Percentiles rank a stretch among this genome's conserved stretches.
Evolutionary conservation across 192 early-diverging fungal species (phyloP).

Genomic region (Radiomyces spectabilis): DNA sequence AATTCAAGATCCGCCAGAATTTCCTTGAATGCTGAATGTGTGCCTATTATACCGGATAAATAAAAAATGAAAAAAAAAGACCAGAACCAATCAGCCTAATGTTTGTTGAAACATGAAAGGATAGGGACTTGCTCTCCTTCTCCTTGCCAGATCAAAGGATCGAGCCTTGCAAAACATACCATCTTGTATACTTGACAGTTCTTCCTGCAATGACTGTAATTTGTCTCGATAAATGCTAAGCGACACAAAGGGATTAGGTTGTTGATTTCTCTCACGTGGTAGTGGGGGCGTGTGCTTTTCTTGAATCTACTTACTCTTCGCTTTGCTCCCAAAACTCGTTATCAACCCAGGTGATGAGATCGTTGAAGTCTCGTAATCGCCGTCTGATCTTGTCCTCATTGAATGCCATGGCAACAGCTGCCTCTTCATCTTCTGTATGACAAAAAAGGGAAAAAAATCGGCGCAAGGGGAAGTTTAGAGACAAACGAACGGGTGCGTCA

Average conservation of each 20-base stretch:
- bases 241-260: neutral
- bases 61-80: neutral
- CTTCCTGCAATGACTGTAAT: slow-evolving; percentile 13
- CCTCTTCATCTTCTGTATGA: too few relatives aligned
- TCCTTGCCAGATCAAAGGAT: too few relatives aligned
- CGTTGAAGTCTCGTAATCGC: neutral
- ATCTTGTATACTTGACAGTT: slow-evolving; percentile 12
- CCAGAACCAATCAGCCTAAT: neutral
- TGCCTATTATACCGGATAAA: slow-evolving; percentile 5
- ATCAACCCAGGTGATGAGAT: neutral
- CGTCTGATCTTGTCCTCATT: too few relatives aligned
- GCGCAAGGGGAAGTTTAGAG: too few relatives aligned
- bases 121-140: too few relatives aligned
- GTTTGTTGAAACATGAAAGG: neutral
- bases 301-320: slow-evolving; percentile 1
- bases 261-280: neutral
- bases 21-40: slow-evolving; percentile 15
- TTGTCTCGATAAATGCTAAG: slow-evolving; percentile 22
- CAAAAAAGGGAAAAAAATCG: too few relatives aligned
- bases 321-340: neutral
- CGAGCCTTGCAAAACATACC: too few relatives aligned
- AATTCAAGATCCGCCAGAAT: slow-evolving; percentile 12
- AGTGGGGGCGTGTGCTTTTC: neutral
- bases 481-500: too few relatives aligned
- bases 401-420: too few relatives aligned